phyloP scores from a whole-genome alignment of 495 filamentous ascomycete genomes.

The Tuber borchii region DNA sequence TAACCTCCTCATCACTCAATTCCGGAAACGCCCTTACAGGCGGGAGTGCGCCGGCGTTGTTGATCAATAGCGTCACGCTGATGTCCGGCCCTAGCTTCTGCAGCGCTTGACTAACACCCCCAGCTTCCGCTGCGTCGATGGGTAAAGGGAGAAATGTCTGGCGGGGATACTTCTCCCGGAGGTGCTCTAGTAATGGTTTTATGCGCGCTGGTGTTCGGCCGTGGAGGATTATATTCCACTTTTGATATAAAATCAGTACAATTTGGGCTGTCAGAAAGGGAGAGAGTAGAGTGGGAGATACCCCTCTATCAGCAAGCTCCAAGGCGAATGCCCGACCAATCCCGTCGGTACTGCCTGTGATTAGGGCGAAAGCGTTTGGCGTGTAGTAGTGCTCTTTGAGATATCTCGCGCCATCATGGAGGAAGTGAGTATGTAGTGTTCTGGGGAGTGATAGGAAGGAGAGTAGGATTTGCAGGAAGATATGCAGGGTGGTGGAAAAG shows the following conservation, averaged over 20 bases:
- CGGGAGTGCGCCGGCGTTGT: conserved; percentile 25
- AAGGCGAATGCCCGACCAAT: conserved; percentile 52
- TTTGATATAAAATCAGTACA: conserved; percentile 1
- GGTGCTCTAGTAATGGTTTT: conserved; percentile 12
- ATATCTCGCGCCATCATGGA: conserved; percentile 19
- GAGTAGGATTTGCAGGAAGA: conserved; percentile 14
- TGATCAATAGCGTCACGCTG: conserved; percentile 25
- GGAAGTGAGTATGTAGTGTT: conserved; percentile 22
- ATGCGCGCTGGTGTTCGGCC: conserved; percentile 21
- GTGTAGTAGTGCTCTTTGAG: conserved; percentile 16
- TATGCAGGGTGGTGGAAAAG: conserved; percentile 9
- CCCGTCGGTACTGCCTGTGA: conserved; percentile 56
- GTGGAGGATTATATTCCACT: conserved; percentile 35
- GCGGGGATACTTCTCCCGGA: conserved; percentile 11
- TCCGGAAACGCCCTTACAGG: conserved; percentile 17
- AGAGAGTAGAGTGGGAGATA: neutral
- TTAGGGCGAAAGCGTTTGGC: conserved; percentile 50
- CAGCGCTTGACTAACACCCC: neutral
- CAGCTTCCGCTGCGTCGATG: conserved; percentile 7
- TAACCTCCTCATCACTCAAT: conserved; percentile 20
- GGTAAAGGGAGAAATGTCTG: conserved; percentile 21
- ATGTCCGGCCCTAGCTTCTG: neutral
- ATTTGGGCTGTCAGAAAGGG: neutral
- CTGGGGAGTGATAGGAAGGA: conserved; percentile 24
- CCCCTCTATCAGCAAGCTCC: conserved; percentile 49